Evolutionary conservation across 2,329 filamentous ascomycete species (phyloP), one percentile per base, ranked within the genome.

Genomic region (Botryotinia globosa): DNA sequence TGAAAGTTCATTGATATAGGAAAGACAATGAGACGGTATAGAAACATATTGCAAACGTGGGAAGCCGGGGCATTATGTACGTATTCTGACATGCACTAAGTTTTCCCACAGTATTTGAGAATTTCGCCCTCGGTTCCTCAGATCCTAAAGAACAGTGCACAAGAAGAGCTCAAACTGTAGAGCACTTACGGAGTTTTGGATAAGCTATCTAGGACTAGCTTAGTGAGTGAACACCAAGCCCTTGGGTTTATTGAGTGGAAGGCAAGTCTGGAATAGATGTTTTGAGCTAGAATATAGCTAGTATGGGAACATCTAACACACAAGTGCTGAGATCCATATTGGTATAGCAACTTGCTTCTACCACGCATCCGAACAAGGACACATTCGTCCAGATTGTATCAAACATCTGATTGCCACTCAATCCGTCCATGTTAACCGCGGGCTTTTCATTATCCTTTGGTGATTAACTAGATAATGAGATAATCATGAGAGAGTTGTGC

Each of bases 51-150:
- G 4, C 1, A 37, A 68, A 32, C 18, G 54, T 68, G 65, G 65
- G 48, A 18, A 68, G 18, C 42, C 34, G n/a, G 29, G 34, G 37
- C 10, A 56, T 68, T 71, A 71, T 71, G 69, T 71, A 71, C 44
- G 32, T 39, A 54, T 54, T 42, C 9, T n/a, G 37, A 71, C 6
- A 34, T 12, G 58, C 7, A 39, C 32, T 34, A 45, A 34, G 34
- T 18, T 56, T n/a, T 64, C 34, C 54, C 45, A 34, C 59, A 71
- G 34, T 64, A 9, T 20, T 63, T 37, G 34, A n/a, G 18, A n/a
- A 18, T 6, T 42, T 45, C 20, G 56, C 54, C 54, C 25, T 34
- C 22, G 22, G 44, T 45, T 25, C 22, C 37, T 29, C 25, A 20
- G 14, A 39, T 39, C 20, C 1, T 62, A 18, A 54, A 54, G 34